Evolutionary conservation across 2,329 filamentous ascomycete genomes (phyloP).

Genomic region (Monilinia aucupariae): DNA sequence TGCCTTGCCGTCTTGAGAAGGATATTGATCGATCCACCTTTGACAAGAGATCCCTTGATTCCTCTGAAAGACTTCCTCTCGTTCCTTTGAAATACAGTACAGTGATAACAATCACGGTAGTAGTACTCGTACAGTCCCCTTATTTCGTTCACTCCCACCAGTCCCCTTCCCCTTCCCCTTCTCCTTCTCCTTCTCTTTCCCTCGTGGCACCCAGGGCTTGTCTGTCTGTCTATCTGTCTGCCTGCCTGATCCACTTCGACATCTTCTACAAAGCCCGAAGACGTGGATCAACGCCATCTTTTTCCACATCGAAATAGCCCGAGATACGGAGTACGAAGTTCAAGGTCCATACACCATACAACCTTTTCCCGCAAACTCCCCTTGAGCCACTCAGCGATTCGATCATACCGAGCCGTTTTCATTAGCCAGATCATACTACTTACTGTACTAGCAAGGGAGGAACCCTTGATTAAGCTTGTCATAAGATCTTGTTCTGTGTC

Average conservation of each 20-base stretch:
- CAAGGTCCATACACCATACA: too few relatives aligned
- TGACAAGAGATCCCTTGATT: slow-evolving; percentile 23
- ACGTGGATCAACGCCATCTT: slow-evolving; percentile 10
- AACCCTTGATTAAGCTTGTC: slow-evolving; percentile 1
- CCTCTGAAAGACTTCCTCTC: slow-evolving; percentile 18
- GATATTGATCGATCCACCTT: slow-evolving; percentile 13
- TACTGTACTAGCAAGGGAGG: neutral
- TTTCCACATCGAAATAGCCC: slow-evolving; percentile 4
- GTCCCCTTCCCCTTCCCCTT: neutral
- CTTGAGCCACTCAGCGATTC: slow-evolving; percentile 15
- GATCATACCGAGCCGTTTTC: slow-evolving; percentile 7
- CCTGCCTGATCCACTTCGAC: neutral
- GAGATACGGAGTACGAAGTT: too few relatives aligned
- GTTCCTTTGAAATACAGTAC: neutral
- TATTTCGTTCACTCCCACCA: too few relatives aligned
- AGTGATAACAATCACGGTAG: too few relatives aligned
- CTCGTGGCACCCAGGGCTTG: slow-evolving; percentile 18
- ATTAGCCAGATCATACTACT: slow-evolving; percentile 3
- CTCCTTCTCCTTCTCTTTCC: neutral
- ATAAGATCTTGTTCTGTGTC: neutral
- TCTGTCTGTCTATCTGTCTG: too few relatives aligned
- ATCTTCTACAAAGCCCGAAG: neutral
- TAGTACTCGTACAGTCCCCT: too few relatives aligned
- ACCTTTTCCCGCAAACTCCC: neutral
- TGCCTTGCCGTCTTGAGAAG: slow-evolving; percentile 13